Conservation (phyloP, 129 eudicot species). For the Pulicaria dysenterica region DNA sequence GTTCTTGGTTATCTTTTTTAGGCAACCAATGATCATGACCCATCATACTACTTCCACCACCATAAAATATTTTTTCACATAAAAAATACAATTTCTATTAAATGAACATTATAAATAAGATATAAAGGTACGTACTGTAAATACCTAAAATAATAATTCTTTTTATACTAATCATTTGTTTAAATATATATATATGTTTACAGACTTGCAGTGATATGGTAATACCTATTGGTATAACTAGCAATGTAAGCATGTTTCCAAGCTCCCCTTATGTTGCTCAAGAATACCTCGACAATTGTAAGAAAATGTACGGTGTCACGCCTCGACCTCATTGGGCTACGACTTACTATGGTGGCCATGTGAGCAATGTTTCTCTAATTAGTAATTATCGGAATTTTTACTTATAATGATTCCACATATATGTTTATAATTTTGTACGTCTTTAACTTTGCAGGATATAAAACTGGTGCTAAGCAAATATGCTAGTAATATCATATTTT, state of each 20-base stretch:
- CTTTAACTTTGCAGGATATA: slow-evolving; percentile 46
- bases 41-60: too few species aligned
- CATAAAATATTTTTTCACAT: too few species aligned
- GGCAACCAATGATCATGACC: too few species aligned
- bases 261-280: slow-evolving; percentile 36
- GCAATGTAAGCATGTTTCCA: slow-evolving; percentile 62
- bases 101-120: too few species aligned
- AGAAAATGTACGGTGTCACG: slow-evolving; percentile 39
- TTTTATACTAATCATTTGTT: too few species aligned
- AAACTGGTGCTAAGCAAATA: slow-evolving; percentile 52
- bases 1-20: too few species aligned
- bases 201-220: slow-evolving; percentile 81
- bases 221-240: slow-evolving; percentile 59
- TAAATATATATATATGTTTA: background rate
- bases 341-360: slow-evolving; percentile 81
- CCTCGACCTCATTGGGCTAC: slow-evolving; percentile 89
- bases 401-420: background rate
- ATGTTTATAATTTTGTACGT: background rate
- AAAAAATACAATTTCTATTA: too few species aligned
- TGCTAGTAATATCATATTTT: slow-evolving; percentile 85
- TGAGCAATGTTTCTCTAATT: slow-evolving; percentile 22
- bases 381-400: background rate
- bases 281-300: slow-evolving; percentile 34
- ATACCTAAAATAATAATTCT: background rate
- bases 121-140: too few species aligned